Base-by-base conservation (phyloP, 192 early-diverging fungal species). In the Linnemannia hyalina region DNA sequence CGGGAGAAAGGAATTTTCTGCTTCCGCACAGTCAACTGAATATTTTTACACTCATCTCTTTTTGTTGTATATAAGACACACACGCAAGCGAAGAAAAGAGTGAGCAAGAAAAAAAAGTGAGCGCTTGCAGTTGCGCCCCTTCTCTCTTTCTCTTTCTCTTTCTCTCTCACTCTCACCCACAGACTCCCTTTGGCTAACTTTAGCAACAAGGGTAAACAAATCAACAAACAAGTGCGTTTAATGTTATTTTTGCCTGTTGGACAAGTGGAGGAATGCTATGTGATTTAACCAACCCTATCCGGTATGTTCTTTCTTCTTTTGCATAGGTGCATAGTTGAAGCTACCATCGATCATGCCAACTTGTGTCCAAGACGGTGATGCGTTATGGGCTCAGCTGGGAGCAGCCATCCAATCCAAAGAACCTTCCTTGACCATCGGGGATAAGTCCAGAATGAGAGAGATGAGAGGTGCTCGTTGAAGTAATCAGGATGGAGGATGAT, bases 241-340 rank as follows among this genome's bases (percentile, higher is more conserved):
- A 60, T 60, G n/a, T 60, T 60, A 65, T 65, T 65, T 65, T 65
- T 65, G 60, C 15, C 55, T 57, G n/a, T 26, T 57, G n/a, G n/a
- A 57, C 55, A 57, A 9, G 7, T 7, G 10, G 29, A 32, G 60
- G 60, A 32, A 35, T 65, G n/a, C 10, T 65, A 35, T 32, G 11
- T 32, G 60, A 26, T 32, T 52, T 3, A 32, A 32, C 60, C 9
- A 13, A 65, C 60, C 60, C 11, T 26, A 32, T 15, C 10, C 2
- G 29, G 29, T 15, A 26, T 57, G n/a, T 65, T 11, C 60, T 29
- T 65, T 11, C 60, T 29, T 29, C 29, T 3, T 57, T 26, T 16
- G 60, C 60, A 65, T 26, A 65, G 29, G 29, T 65, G 60, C 29
- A 65, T 65, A 32, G 29, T 23, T 65, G 4, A 52, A 52, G 49